Evolutionary conservation across 1,139 yeast genomes (phyloP), one percentile per base, ranked within the genome.

Genomic region (Pichia sp.): DNA sequence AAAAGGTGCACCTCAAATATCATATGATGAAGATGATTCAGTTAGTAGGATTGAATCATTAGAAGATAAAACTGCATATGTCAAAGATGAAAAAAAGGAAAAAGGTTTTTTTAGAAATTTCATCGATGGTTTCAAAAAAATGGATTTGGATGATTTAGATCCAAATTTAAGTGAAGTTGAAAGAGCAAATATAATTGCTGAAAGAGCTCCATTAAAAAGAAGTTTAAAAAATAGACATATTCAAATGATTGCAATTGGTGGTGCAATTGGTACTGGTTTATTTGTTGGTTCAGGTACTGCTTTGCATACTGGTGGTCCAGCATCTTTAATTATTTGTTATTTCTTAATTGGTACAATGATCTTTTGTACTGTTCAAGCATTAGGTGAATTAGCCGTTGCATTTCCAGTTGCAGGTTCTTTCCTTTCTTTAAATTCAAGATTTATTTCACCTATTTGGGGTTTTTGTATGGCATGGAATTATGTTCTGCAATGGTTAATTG

Each of bases 171-270:
- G 56, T 4, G 54, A 50, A 10, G 8, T 49, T 3, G 90, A 86
- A 66, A 79, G 72, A 60, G 76, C 83, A 42, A 84, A 85, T 44
- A 64, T 78, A 34, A 69, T 73, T 54, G 81, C 88, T 26, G 83
- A 87, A 28, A 48, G 41, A 11, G 73, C 89, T 25, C 92, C 92
- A 2, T 74, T 85, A 54, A 68, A 79, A 45, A 72, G 86, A 59
- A 71, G 76, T 42, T 72, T 84, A 49, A 79, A 81, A 56, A 71
- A 67, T 44, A 71, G 85, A 66, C 78, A 84, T 71, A 67, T 85
- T 58, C 84, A 83, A 60, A 83, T 86, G 85, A 81, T 86, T 62
- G 92, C 94, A 40, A 81, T 86, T 58, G 95, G 95, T 59, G 90
- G 94, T 54, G 75, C 87, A 47, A 83, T 86, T 56, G 95, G 95